Conservation (phyloP, 768 basidiomycete genomes). For the Lactarius sp. region DNA sequence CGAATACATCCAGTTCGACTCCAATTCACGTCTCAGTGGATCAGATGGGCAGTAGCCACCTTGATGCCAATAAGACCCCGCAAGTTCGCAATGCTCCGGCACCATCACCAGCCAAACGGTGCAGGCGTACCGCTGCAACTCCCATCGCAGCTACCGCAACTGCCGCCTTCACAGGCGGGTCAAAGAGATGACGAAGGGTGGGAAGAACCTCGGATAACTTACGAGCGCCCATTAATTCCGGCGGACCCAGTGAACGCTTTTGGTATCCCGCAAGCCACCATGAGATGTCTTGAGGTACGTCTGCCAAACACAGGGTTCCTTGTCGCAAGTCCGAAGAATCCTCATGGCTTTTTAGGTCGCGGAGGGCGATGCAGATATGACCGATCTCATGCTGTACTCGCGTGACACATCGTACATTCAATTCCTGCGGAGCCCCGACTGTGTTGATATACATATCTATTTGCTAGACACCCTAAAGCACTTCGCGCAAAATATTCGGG, state of each 20-base stretch:
- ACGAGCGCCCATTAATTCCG: constrained; percentile 61
- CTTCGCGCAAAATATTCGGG: constrained; percentile 39
- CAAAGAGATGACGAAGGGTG: no score
- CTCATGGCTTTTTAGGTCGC: constrained; percentile 47
- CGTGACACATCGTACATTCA: constrained; percentile 34
- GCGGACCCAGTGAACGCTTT: no score
- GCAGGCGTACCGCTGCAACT: neutral
- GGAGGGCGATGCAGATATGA: constrained; percentile 59
- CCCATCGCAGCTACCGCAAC: no score
- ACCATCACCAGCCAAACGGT: constrained; percentile 27
- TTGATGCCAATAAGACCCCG: constrained; percentile 35
- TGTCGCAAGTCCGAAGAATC: no score
- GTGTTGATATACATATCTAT: constrained; percentile 5
- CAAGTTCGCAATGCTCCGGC: constrained; percentile 4
- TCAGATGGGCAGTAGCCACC: constrained; percentile 48
- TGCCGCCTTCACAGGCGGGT: no score
- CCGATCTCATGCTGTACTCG: constrained; percentile 37
- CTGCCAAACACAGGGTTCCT: constrained; percentile 1
- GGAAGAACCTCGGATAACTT: constrained; percentile 39
- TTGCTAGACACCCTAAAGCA: constrained; percentile 39
- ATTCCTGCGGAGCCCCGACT: neutral
- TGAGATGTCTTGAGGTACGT: constrained; percentile 51
- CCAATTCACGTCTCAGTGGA: constrained; percentile 32
- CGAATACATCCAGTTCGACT: no score
- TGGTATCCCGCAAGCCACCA: no score